Conservation (phyloP, 345 rosid genomes). For the Euphorbia peplus region DNA sequence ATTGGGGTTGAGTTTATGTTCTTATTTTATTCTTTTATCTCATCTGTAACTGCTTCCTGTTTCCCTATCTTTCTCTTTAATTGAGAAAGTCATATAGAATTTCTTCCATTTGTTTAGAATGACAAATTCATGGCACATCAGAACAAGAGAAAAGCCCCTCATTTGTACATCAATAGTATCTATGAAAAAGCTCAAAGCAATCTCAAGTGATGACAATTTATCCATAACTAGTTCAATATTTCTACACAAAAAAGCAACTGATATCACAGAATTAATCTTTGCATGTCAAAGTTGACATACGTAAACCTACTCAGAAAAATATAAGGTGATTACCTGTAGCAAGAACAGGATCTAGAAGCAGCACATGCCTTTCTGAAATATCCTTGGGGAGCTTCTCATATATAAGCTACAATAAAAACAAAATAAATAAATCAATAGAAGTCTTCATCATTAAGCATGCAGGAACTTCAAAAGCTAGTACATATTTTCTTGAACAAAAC, state of each 20-base stretch:
- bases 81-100: too few species aligned
- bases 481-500: neutral
- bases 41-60: too few species aligned
- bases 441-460: neutral
- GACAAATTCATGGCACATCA: neutral
- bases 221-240: neutral
- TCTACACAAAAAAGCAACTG: neutral
- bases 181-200: neutral
- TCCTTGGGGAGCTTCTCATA: slow-evolving; percentile 98
- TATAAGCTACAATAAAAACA: slow-evolving; percentile 50
- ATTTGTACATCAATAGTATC: neutral
- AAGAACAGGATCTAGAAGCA: slow-evolving; percentile 93
- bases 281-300: neutral
- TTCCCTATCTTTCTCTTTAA: too few species aligned
- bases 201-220: neutral
- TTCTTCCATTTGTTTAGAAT: too few species aligned
- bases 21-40: too few species aligned
- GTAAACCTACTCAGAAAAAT: neutral
- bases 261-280: slow-evolving; percentile 2
- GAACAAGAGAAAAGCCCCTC: neutral
- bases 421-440: slow-evolving; percentile 17
- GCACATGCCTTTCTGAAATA: slow-evolving; percentile 91
- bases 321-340: slow-evolving; percentile 62
- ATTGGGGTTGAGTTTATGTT: too few species aligned
- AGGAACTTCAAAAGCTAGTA: neutral